phyloP scores from a whole-genome alignment of 176 grass and related monocot species.

The Zoysia pacifica region DNA sequence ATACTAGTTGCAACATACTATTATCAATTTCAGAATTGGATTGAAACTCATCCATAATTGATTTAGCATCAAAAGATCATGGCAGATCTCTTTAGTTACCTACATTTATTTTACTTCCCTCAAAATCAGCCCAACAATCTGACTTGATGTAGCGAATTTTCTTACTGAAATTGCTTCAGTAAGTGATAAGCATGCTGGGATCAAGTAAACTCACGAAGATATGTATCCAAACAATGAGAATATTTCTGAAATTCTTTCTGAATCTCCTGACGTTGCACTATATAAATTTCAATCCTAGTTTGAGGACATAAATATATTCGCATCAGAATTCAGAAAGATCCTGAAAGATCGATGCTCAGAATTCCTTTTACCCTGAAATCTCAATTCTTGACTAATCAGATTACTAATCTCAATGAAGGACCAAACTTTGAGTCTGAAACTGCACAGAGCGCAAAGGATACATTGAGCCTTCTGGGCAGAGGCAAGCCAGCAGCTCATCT shows the following conservation, averaged over 20 bases:
- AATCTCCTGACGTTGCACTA: neutral
- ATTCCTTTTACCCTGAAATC: neutral
- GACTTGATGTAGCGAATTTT: too few species aligned
- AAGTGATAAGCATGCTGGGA: too few species aligned
- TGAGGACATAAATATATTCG: neutral
- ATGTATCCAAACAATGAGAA: neutral
- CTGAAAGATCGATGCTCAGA: constrained; percentile 14
- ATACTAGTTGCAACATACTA: too few species aligned
- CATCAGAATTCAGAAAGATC: constrained; percentile 34
- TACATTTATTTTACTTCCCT: too few species aligned
- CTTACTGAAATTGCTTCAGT: too few species aligned
- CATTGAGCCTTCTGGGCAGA: neutral
- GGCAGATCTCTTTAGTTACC: too few species aligned
- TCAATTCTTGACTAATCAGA: neutral
- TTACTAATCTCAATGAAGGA: neutral
- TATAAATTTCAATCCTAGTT: neutral
- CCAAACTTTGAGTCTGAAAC: neutral
- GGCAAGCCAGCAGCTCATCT: neutral
- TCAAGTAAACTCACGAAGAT: too few species aligned
- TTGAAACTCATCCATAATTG: too few species aligned
- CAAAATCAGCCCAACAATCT: too few species aligned
- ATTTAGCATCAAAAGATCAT: too few species aligned
- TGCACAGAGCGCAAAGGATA: neutral
- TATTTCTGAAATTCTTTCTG: neutral
- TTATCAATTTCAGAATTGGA: too few species aligned